These are phyloP conservation scores for Mycena sp. DNA, from an alignment of 1,284 basidiomycete species.

Conservation along the genomic window DNA sequence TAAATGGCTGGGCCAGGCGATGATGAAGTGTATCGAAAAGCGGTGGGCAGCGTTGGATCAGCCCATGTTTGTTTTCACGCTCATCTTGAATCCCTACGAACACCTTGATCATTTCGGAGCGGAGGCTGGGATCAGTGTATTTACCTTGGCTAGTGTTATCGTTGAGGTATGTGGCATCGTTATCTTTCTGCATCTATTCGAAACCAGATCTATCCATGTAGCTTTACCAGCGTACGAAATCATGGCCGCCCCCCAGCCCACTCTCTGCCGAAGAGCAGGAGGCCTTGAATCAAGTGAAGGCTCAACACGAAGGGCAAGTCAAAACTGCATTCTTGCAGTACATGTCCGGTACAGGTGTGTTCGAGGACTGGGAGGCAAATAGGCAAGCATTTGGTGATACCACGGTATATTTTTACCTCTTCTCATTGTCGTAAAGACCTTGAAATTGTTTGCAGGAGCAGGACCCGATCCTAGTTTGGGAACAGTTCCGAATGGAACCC, in stretches of 20 bases:
- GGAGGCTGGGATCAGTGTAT: constrained; percentile 1
- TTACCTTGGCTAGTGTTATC: constrained; percentile 7
- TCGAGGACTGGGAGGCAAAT: constrained; percentile 1
- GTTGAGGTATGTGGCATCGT: constrained; percentile 4
- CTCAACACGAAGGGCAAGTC: neutral
- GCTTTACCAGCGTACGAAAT: neutral
- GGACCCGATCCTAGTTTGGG: constrained; percentile 14
- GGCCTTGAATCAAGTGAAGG: neutral
- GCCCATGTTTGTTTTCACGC: constrained; percentile 9
- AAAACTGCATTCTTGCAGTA: neutral
- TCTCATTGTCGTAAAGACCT: neutral
- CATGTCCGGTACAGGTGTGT: neutral
- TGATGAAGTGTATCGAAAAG: neutral
- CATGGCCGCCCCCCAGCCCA: neutral
- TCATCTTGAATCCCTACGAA: constrained; percentile 25
- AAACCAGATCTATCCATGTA: neutral
- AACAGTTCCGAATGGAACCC: neutral
- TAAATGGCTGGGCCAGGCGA: no score
- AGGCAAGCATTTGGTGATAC: neutral
- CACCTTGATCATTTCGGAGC: constrained; percentile 8
- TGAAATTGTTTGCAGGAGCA: neutral
- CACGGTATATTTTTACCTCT: constrained; percentile 2
- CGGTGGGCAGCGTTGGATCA: constrained; percentile 15
- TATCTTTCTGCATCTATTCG: neutral
- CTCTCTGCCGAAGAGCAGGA: no score